These are phyloP conservation scores for Parathielavia appendiculata DNA, from an alignment of 495 filamentous ascomycete genomes.

Conservation along the genomic window DNA sequence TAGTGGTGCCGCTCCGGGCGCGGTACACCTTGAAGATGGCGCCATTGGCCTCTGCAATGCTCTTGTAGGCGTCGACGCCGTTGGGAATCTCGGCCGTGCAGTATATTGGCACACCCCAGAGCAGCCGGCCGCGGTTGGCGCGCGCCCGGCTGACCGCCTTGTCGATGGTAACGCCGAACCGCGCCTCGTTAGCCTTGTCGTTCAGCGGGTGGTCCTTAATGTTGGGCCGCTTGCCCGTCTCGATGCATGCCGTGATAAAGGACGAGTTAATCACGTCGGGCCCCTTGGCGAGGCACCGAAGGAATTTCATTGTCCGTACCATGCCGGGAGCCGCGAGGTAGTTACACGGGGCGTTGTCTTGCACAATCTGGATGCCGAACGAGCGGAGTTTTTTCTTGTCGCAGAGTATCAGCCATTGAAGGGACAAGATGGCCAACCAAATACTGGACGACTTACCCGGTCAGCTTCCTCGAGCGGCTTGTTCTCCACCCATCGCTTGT, in stretches of 20 bases:
- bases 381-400: conserved; percentile 81
- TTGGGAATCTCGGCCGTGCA: conserved; percentile 72
- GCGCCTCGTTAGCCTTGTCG: conserved; percentile 66
- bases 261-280: conserved; percentile 66
- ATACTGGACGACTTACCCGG: conserved; percentile 53
- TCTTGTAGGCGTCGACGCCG: conserved; percentile 74
- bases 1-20: conserved; percentile 58
- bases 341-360: conserved; percentile 67
- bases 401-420: conserved; percentile 29
- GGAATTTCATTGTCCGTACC: conserved; percentile 88
- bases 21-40: conserved; percentile 74
- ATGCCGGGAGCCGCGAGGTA: conserved; percentile 84
- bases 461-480: conserved; percentile 69
- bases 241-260: conserved; percentile 74
- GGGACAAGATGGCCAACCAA: conserved; percentile 1
- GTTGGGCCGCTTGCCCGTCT: conserved; percentile 49
- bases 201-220: conserved; percentile 58
- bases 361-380: conserved; percentile 74
- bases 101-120: conserved; percentile 69
- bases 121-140: conserved; percentile 65
- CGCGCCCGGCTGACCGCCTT: conserved; percentile 63
- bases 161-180: conserved; percentile 60
- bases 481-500: conserved; percentile 66
- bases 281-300: conserved; percentile 73
- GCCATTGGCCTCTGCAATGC: conserved; percentile 83